A percentile compares a stretch with the other conserved stretches of the same genome.
These are phyloP conservation scores for Orbilia javanica DNA, from an alignment of 2,329 filamentous ascomycete genomes.

Conservation along the genomic window DNA sequence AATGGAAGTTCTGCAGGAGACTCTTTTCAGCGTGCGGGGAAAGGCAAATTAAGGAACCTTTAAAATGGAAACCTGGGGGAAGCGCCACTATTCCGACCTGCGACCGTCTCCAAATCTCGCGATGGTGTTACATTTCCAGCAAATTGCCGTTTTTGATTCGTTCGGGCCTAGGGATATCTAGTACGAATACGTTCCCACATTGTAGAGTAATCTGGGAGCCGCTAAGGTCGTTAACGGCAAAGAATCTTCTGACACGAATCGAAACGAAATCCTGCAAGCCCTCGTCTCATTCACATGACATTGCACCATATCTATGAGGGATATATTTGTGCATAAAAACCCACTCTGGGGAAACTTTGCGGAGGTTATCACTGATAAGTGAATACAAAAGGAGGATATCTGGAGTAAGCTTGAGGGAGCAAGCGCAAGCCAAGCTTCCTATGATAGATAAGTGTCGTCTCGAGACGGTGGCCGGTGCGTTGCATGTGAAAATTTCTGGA, in stretches of 20 bases:
- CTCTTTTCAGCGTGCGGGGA: conserved; percentile 21
- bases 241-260: conserved; percentile 18
- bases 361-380: conserved; percentile 48
- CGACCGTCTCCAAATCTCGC: conserved; percentile 14
- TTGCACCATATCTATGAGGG: conserved; percentile 33
- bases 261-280: conserved; percentile 3
- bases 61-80: background rate
- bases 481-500: conserved; percentile 54
- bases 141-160: conserved; percentile 14
- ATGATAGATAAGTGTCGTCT: conserved; percentile 17
- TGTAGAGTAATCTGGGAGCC: conserved; percentile 20
- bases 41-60: conserved; percentile 3
- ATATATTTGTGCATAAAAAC: conserved; percentile 34
- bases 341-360: conserved; percentile 42
- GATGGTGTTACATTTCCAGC: conserved; percentile 8
- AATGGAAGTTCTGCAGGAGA: conserved; percentile 11
- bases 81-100: conserved; percentile 19
- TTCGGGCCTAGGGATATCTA: conserved; percentile 19
- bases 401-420: conserved; percentile 21
- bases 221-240: conserved; percentile 28
- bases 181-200: conserved; percentile 23
- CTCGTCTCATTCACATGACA: conserved; percentile 38
- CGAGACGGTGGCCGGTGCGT: conserved; percentile 29
- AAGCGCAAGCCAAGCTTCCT: conserved; percentile 20
- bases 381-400: conserved; percentile 14